Base-by-base conservation (phyloP, 306 rosid species). In the Quercus wislizeni region DNA sequence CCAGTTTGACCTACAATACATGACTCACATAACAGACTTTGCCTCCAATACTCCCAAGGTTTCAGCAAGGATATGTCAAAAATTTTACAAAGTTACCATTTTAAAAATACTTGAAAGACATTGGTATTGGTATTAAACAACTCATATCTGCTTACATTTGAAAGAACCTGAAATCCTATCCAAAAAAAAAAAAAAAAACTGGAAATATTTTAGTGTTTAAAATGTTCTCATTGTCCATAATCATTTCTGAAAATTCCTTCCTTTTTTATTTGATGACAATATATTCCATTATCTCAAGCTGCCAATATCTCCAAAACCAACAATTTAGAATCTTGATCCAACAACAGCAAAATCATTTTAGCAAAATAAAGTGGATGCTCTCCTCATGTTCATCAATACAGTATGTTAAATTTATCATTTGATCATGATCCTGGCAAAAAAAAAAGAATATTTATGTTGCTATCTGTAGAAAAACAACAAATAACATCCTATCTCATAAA, bases 401-500 rank as follows among this genome's bases (percentile, higher is more conserved):
- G 54, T 12, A 10, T 13, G 54, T 49, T 12, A 49, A 49, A 49
- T 49, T 49, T 13, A 49, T 49, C 17, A 49, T 49, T 51, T 30
- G 73, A 74, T 19, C 65, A 54, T 67, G 65, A 54, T 52, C 55
- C 58, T 13, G 17, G n/a, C 33, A 68, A 67, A 67, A 33, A 54
- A 6, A 0, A 5, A 5, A 33, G 5, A 33, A 51, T 9, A 51
- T 19, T 30, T 52, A 65, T 5, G 19, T 6, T 9, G 28, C 25
- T 12, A 64, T 18, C 27, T 30, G 15, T 28, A 30, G 20, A 63
- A 64, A 76, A n/a, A 68, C 27, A 68, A 25, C 25, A 70, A 17
- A 49, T 27, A 21, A 52, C 46, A 81, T 30, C 58, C 61, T 71
- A 74, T 46, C 77, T 51, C 33, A 75, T 38, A n/a, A 56, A 41